Conservation (phyloP, 2,329 filamentous ascomycete genomes). For the Cytospora leucostoma region DNA sequence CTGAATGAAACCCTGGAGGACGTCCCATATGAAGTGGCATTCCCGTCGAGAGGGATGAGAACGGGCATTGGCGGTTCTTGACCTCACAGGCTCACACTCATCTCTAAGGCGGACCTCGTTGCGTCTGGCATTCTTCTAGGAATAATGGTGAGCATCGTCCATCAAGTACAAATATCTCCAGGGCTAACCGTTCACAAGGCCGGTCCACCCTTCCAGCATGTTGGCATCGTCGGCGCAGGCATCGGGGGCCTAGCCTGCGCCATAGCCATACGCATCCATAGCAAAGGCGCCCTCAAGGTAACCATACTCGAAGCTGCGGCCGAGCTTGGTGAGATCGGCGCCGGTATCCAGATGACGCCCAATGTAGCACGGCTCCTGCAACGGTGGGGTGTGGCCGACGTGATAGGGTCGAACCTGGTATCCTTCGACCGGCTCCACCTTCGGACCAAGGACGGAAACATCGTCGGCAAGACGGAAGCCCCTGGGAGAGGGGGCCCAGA, state of each 20-base stretch:
- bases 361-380: constrained; percentile 44
- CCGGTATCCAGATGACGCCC: constrained; percentile 43
- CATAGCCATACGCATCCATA: constrained; percentile 40
- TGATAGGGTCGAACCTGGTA: constrained; percentile 44
- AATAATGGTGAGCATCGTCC: background rate
- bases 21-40: too few relatives aligned
- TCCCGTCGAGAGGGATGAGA: too few relatives aligned
- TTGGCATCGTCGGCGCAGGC: constrained; percentile 18
- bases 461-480: constrained; percentile 39
- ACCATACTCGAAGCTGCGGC: constrained; percentile 45
- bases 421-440: constrained; percentile 43
- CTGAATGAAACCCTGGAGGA: background rate
- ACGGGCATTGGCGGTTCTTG: too few relatives aligned
- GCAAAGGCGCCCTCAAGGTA: constrained; percentile 36
- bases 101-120: background rate
- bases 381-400: constrained; percentile 42
- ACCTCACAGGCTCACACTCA: too few relatives aligned
- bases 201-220: background rate
- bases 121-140: background rate
- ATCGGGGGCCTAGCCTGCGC: constrained; percentile 32
- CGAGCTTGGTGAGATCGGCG: constrained; percentile 44
- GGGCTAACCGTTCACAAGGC: background rate
- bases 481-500: constrained; percentile 31
- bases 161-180: too few relatives aligned
- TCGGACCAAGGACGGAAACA: constrained; percentile 42